Conservation (phyloP, 805 yeast species). For the Lachancea sp. region DNA sequence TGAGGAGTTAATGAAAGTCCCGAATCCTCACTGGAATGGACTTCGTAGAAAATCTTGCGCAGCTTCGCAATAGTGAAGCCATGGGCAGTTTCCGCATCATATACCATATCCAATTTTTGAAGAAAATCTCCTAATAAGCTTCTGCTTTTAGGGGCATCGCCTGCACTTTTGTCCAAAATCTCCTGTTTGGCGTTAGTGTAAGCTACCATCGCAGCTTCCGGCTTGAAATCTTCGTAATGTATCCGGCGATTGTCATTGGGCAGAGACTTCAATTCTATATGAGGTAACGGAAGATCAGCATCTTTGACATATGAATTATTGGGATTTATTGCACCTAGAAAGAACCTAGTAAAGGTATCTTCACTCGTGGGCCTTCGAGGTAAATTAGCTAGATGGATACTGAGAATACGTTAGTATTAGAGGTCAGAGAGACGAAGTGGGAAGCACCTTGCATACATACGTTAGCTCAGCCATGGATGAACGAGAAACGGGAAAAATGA, state of each 20-base stretch:
- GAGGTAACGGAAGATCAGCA: slow-evolving; percentile 13
- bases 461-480: slow-evolving; percentile 2
- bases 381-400: slow-evolving; percentile 20
- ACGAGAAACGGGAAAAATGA: too few relatives aligned
- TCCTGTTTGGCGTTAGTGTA: neutral
- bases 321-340: slow-evolving; percentile 18
- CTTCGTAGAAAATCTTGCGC: neutral
- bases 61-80: slow-evolving; percentile 1
- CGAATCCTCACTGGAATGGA: neutral
- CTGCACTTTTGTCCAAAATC: neutral
- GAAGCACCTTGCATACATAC: neutral
- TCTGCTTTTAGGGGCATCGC: neutral
- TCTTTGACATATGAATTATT: slow-evolving; percentile 15
- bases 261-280: neutral
- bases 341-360: slow-evolving; percentile 14
- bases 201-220: neutral
- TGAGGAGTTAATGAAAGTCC: neutral
- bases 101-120: neutral
- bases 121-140: neutral
- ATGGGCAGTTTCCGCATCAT: neutral
- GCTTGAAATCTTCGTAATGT: neutral
- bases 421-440: neutral
- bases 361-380: slow-evolving; percentile 24
- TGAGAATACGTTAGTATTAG: slow-evolving; percentile 3
- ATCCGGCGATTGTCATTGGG: slow-evolving; percentile 6